phyloP scores from a whole-genome alignment of 305 asterid species.

The Solanum hybrid region DNA sequence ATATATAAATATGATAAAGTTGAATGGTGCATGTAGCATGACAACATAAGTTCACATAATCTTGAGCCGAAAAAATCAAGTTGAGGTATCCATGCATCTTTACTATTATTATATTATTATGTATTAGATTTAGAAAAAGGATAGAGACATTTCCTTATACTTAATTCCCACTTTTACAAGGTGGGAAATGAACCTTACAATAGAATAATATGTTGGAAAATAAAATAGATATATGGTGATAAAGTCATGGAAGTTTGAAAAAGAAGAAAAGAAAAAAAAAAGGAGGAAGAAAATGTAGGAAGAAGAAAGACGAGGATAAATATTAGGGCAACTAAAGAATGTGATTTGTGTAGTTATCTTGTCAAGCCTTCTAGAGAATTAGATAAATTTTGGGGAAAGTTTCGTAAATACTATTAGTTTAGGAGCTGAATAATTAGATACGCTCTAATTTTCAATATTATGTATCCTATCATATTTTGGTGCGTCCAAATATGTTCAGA shows the following conservation, averaged over 20 bases:
- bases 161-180: neutral
- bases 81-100: neutral
- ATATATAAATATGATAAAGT: neutral
- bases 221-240: neutral
- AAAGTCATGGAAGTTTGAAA: neutral
- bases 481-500: neutral
- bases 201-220: neutral
- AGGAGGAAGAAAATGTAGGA: too few relatives aligned
- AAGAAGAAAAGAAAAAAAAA: neutral
- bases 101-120: neutral
- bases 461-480: neutral
- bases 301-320: neutral
- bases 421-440: too few relatives aligned
- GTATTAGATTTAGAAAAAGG: neutral
- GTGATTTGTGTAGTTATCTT: neutral
- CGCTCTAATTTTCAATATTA: too few relatives aligned
- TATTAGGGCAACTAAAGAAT: neutral
- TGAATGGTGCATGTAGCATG: neutral
- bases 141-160: neutral
- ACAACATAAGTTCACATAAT: neutral
- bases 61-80: neutral
- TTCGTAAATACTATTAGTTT: too few relatives aligned
- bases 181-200: neutral
- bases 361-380: neutral
- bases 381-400: neutral